Conservation (phyloP, 768 basidiomycete species). For the Mycena vulgaris region DNA sequence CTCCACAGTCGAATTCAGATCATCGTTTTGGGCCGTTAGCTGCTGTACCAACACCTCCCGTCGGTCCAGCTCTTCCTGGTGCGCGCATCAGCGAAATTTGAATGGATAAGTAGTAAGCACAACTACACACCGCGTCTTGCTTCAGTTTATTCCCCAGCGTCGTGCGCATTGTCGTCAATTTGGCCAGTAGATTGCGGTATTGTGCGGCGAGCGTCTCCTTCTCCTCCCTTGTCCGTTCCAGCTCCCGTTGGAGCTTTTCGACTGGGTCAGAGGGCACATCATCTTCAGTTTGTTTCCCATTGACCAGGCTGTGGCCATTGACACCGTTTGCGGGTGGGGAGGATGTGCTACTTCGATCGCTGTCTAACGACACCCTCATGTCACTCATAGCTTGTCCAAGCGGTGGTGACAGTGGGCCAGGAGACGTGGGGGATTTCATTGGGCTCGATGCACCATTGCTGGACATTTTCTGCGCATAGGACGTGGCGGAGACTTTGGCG, state of each 20-base stretch:
- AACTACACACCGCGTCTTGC: slow-evolving; percentile 88
- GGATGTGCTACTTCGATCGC: slow-evolving; percentile 55
- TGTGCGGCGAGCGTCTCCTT: slow-evolving; percentile 90
- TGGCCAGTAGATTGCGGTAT: slow-evolving; percentile 88
- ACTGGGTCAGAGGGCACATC: slow-evolving; percentile 64
- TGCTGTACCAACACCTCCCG: slow-evolving; percentile 88
- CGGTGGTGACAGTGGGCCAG: slow-evolving; percentile 50
- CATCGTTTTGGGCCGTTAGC: slow-evolving; percentile 83
- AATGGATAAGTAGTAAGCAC: background rate
- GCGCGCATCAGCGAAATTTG: slow-evolving; percentile 39
- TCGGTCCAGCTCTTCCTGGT: slow-evolving; percentile 98
- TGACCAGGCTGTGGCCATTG: slow-evolving; percentile 51
- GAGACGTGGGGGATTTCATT: slow-evolving; percentile 44
- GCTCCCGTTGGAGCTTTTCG: slow-evolving; percentile 78
- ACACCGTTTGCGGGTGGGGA: slow-evolving; percentile 52
- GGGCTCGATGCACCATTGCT: slow-evolving; percentile 43
- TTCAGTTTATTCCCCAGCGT: slow-evolving; percentile 94
- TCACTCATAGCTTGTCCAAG: slow-evolving; percentile 39
- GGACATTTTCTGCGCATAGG: slow-evolving; percentile 43
- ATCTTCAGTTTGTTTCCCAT: slow-evolving; percentile 52
- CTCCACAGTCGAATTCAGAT: slow-evolving; percentile 78
- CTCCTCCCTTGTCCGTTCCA: slow-evolving; percentile 84
- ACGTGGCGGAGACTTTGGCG: slow-evolving; percentile 27
- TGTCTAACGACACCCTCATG: slow-evolving; percentile 62
- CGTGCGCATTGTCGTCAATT: slow-evolving; percentile 93